These are phyloP conservation scores for Triticum turgidum DNA, from an alignment of 176 grass and related monocot species.

Conservation along the genomic window DNA sequence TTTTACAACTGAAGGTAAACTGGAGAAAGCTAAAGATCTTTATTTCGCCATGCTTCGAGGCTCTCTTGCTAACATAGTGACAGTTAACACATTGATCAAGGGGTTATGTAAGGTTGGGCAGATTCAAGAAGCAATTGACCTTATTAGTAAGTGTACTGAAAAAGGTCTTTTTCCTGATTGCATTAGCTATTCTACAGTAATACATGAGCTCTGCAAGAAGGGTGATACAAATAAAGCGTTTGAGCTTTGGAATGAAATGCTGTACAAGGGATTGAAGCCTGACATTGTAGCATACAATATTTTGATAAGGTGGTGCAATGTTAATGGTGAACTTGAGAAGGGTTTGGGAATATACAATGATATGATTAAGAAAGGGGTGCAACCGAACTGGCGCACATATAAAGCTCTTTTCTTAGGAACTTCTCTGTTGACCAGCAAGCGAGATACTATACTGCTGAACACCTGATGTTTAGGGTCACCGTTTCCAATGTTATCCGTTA, in stretches of 20 bases:
- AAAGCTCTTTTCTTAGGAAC: slow-evolving; percentile 6
- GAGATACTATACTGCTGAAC: not conserved
- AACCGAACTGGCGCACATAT: not conserved
- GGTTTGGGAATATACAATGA: slow-evolving; percentile 7
- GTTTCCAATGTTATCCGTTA: not conserved
- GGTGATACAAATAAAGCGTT: slow-evolving; percentile 9
- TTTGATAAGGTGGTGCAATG: slow-evolving; percentile 11
- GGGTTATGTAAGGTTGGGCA: slow-evolving; percentile 8
- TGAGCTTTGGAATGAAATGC: slow-evolving; percentile 20
- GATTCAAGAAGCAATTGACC: slow-evolving; percentile 11
- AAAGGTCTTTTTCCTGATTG: not conserved
- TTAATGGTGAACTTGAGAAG: not conserved
- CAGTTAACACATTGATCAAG: slow-evolving; percentile 17
- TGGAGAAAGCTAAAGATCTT: slow-evolving; percentile 9
- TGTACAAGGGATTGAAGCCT: not conserved
- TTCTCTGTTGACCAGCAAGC: not conserved
- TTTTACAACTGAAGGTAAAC: slow-evolving; percentile 6
- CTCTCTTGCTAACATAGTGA: slow-evolving; percentile 17
- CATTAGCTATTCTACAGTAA: slow-evolving; percentile 14
- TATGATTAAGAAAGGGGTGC: slow-evolving; percentile 9
- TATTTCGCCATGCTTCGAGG: slow-evolving; percentile 9
- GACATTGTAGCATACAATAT: slow-evolving; percentile 13
- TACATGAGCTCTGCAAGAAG: slow-evolving; percentile 17
- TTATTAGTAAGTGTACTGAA: slow-evolving; percentile 2
- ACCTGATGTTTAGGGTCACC: not conserved